Conservation (phyloP, 352 stramenopile species). For the Bremia lactucae region DNA sequence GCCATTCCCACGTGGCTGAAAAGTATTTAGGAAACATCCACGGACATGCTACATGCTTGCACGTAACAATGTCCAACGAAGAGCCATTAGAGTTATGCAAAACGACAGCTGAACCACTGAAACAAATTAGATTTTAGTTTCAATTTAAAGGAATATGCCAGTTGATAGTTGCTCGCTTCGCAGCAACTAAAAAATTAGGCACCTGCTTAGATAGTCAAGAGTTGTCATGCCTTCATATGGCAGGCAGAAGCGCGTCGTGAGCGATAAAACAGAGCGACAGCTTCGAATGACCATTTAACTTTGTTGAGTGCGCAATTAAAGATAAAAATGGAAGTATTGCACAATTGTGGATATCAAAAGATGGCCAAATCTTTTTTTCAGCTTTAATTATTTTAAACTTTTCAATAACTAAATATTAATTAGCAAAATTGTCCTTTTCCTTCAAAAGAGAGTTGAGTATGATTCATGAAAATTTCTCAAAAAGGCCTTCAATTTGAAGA, state of each 20-base stretch:
- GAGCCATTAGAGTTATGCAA: neutral
- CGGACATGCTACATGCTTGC: constrained; percentile 72
- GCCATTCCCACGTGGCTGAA: constrained; percentile 65
- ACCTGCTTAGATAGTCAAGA: constrained; percentile 72
- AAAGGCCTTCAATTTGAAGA: too few species aligned
- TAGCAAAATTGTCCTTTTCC: too few species aligned
- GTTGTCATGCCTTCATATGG: constrained; percentile 65
- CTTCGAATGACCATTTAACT: too few species aligned
- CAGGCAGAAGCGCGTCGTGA: constrained; percentile 72
- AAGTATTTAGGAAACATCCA: constrained; percentile 77
- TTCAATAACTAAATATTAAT: too few species aligned
- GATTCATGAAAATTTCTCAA: too few species aligned
- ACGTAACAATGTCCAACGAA: constrained; percentile 44
- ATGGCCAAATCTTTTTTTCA: too few species aligned
- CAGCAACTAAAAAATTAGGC: neutral
- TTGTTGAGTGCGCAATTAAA: too few species aligned
- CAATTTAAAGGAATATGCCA: neutral
- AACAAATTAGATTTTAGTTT: constrained; percentile 2
- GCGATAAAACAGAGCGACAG: constrained; percentile 46
- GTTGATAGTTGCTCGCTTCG: neutral
- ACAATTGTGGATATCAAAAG: too few species aligned
- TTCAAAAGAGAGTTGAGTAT: too few species aligned
- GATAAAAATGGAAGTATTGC: too few species aligned
- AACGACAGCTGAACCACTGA: constrained; percentile 58
- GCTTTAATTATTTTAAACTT: too few species aligned